Conservation (phyloP, 2,329 filamentous ascomycete species). For the Cadophora gregata region DNA sequence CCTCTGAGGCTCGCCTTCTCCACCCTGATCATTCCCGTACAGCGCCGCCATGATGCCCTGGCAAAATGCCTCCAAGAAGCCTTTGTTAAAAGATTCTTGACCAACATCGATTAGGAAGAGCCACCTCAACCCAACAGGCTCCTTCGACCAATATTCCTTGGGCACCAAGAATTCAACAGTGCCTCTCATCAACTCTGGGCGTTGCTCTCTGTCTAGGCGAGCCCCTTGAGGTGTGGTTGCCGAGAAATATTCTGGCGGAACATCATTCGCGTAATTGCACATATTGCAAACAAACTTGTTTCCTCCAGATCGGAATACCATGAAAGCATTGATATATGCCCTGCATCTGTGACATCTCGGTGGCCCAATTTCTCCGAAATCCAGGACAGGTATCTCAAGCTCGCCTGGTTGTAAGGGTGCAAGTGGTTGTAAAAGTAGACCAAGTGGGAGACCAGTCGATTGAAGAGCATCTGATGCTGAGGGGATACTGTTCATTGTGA, state of each 20-base stretch:
- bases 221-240: slow-evolving; percentile 87
- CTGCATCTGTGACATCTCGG: slow-evolving; percentile 91
- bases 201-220: slow-evolving; percentile 84
- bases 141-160: slow-evolving; percentile 98
- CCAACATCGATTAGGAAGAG: slow-evolving; percentile 94
- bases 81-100: slow-evolving; percentile 88
- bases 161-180: slow-evolving; percentile 97
- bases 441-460: slow-evolving; percentile 83
- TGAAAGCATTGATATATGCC: slow-evolving; percentile 98
- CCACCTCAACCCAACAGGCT: slow-evolving; percentile 86
- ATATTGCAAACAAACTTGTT: slow-evolving; percentile 99
- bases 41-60: slow-evolving; percentile 85
- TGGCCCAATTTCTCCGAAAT: slow-evolving; percentile 91
- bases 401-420: slow-evolving; percentile 85
- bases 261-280: slow-evolving; percentile 97
- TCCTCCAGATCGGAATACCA: slow-evolving; percentile 93
- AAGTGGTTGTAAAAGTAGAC: slow-evolving; percentile 86
- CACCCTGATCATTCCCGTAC: slow-evolving; percentile 70
- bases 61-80: slow-evolving; percentile 88
- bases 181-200: slow-evolving; percentile 87
- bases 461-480: slow-evolving; percentile 78
- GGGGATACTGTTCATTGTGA: slow-evolving; percentile 94
- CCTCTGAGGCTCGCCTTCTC: slow-evolving; percentile 56
- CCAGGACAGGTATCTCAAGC: slow-evolving; percentile 84
- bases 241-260: slow-evolving; percentile 88